A percentile compares a stretch with the other conserved stretches of the same genome.
These are phyloP conservation scores for Beauveria varroae DNA, from an alignment of 2,329 filamentous ascomycete species.

Conservation along the genomic window DNA sequence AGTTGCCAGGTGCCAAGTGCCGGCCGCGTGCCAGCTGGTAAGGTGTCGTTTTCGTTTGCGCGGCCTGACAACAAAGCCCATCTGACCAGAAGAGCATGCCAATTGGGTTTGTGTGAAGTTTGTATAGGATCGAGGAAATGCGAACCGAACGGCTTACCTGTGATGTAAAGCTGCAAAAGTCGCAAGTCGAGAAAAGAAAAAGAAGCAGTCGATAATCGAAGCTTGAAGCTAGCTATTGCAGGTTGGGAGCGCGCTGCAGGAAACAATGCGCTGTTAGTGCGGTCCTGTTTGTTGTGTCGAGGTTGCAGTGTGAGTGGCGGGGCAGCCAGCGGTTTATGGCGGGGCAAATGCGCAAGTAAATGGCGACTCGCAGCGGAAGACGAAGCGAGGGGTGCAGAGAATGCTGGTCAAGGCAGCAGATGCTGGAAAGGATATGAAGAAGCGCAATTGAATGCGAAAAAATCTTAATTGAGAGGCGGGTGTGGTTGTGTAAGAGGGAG, in stretches of 20 bases:
- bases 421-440: background rate
- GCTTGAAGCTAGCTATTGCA: background rate
- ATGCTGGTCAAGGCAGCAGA: background rate
- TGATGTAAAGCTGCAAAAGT: background rate
- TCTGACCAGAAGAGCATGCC: background rate
- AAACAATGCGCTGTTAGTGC: constrained; percentile 1
- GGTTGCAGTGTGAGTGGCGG: constrained; percentile 4
- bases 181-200: background rate
- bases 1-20: background rate
- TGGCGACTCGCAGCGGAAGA: background rate
- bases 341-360: background rate
- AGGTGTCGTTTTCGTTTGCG: background rate
- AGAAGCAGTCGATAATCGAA: background rate
- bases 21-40: constrained; percentile 4
- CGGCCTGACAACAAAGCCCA: background rate
- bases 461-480: background rate
- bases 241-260: background rate
- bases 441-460: background rate
- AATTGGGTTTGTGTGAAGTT: background rate
- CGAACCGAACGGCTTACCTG: background rate
- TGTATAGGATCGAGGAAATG: background rate
- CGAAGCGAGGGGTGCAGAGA: background rate
- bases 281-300: background rate
- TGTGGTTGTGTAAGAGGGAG: background rate
- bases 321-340: background rate